Evolutionary conservation across 2,329 filamentous ascomycete species (phyloP), one percentile per base, ranked within the genome.

Genomic region (Beauveria pseudobassiana): DNA sequence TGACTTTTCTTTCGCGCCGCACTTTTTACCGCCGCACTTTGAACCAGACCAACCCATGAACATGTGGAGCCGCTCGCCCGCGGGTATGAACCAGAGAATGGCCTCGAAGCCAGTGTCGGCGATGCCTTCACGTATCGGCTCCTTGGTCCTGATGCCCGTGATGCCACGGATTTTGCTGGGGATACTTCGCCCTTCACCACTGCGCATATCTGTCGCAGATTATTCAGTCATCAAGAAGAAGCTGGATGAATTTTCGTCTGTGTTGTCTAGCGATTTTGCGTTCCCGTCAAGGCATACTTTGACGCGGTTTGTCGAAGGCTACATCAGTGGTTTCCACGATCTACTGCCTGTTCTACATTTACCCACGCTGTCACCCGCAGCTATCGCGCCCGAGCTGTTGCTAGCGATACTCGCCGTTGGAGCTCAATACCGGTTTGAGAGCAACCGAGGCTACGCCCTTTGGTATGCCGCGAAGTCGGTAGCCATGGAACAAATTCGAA

Each of bases 251-350:
- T 88, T 87, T 64, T 82, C 83, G 0, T 77, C 80, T 1, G 81
- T 87, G 5, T 71, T 88, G 24, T 83, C 86, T 0, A 76, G 74
- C 58, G 84, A 85, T 66, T 90, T 90, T 65, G 80, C 84, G 3
- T 82, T 90, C 55, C 87, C 88, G 1, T 89, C 87, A 5, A 81
- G 87, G 3, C 82, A 89, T 65, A 88, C 88, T 0, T 71, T 90
- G 30, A 86, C 85, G 3, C 76, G 88, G 40, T 90, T 90, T 64
- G 73, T 90, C 38, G 86, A 88, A 63, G 87, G 87, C 1, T 91
- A 89, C 67, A 82, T 89, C 59, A 83, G 81, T 62, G 87, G 87
- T 0, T 89, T 90, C 62, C 80, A 83, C 61, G 80, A 82, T 58
- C 78, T 82, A 63, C 69, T 83, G 0, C 81, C 81, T 0, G 80